Evolutionary conservation across 1,284 basidiomycete species (phyloP), one percentile per base, ranked within the genome.

Genomic region (Leccinum griseonigrum): DNA sequence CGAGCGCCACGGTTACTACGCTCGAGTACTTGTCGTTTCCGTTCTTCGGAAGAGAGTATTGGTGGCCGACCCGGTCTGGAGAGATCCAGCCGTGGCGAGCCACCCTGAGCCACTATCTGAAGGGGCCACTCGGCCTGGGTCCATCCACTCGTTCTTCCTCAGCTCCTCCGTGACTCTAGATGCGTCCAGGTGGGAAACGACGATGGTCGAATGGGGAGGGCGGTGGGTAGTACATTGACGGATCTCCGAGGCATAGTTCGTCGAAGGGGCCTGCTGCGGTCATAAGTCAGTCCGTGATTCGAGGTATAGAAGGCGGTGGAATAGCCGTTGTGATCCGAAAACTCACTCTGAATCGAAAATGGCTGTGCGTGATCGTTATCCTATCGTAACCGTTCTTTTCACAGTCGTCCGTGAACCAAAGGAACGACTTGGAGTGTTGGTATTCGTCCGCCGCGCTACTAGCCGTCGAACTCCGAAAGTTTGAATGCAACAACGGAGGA

Each of bases 1-100:
- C 73, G 76, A 29, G 78, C 72, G 69, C 22, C 22, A 26, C 22
- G 22, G 22, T 26, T 26, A 26, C 88, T 88, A 48, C 88, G 78
- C 69, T 86, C 81, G 48, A 90, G 74, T 10, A 89, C 88, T 59
- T 77, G 77, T 38, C 80, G 78, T 66, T 89, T 90, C 66, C 81
- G 78, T 54, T 84, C 83, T 58, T 83, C 81, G 48, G 81, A 76
- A 14, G 76, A 74, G 29, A 79, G 73, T 63, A 76, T 73, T 28
- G 76, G 74, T n/a, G 81, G 79, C 48, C 81, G 79, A 57, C 78
- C 78, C 53, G 85, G 85, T 57, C 83, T 76, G 22, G 86, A 86
- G 67, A 84, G 86, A 68, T 86, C 87, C 43, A 78, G 68, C 13
- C 75, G 74, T 16, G 78, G 72, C 26, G 79, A 76, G 46, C 64